A percentile compares a stretch with the other conserved stretches of the same genome.
Conservation (phyloP, 169 alveolate genomes). For the Eimeria falciformis region DNA sequence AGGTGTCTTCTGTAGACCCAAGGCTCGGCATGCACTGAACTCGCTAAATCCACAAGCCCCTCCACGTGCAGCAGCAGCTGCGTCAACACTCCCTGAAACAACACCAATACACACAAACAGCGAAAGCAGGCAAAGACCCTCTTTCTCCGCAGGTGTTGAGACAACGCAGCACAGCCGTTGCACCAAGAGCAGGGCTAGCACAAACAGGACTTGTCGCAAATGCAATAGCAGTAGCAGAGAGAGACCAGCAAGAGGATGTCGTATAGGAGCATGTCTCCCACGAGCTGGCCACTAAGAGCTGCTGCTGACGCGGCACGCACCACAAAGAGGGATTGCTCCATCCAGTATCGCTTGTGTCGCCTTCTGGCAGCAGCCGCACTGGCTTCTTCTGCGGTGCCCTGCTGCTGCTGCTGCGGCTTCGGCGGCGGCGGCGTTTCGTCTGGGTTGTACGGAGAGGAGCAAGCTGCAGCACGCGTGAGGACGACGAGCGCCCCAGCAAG, state of each 20-base stretch:
- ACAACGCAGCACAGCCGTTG: background rate
- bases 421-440: background rate
- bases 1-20: conserved; percentile 52
- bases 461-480: background rate
- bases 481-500: conserved; percentile 37
- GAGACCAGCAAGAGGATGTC: background rate
- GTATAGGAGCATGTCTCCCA: background rate
- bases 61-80: conserved; percentile 68
- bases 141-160: background rate
- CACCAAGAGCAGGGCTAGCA: background rate
- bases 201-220: background rate
- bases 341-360: conserved; percentile 38
- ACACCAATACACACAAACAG: conserved; percentile 29
- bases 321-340: conserved; percentile 31
- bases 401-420: background rate
- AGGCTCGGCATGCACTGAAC: conserved; percentile 49
- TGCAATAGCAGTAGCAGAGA: conserved; percentile 19
- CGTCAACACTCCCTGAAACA: conserved; percentile 35
- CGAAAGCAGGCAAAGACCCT: background rate
- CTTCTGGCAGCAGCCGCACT: conserved; percentile 25
- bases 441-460: background rate
- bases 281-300: background rate
- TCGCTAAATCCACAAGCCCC: conserved; percentile 21
- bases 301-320: conserved; percentile 2
- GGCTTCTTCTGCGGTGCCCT: background rate